Evolutionary conservation across 805 yeast species (phyloP).

Genomic region (Myxozyma neotropica): DNA sequence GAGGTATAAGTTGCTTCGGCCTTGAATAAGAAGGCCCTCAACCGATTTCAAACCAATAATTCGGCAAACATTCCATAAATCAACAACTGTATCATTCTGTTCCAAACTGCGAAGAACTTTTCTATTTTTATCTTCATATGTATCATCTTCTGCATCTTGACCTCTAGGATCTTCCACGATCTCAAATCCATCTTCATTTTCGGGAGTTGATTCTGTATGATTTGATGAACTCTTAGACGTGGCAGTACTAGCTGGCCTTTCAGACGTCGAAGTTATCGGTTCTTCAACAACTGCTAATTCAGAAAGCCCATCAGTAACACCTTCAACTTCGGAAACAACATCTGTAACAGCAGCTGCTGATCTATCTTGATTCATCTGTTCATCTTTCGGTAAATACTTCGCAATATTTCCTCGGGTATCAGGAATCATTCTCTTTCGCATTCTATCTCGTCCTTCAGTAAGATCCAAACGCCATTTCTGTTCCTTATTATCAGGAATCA

Average conservation of each 20-base stretch:
- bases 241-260: background rate
- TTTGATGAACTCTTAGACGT: background rate
- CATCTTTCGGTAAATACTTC: conserved; percentile 48
- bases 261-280: background rate
- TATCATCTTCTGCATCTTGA: conserved; percentile 36
- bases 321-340: background rate
- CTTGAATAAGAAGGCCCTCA: conserved; percentile 75
- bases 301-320: conserved; percentile 11
- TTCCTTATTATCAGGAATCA: conserved; percentile 33
- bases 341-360: background rate
- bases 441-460: conserved; percentile 69
- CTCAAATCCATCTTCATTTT: conserved; percentile 38
- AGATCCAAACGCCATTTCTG: conserved; percentile 58
- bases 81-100: conserved; percentile 70
- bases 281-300: conserved; percentile 12
- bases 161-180: conserved; percentile 37
- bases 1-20: conserved; percentile 64
- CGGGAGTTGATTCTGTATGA: conserved; percentile 29
- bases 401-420: conserved; percentile 53
- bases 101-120: conserved; percentile 69
- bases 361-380: conserved; percentile 9
- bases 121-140: conserved; percentile 64
- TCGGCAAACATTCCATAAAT: conserved; percentile 73
- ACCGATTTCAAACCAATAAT: conserved; percentile 74
- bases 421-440: conserved; percentile 62